These are phyloP conservation scores for Kodamaea sagamina DNA, from an alignment of 805 yeast genomes.

Conservation along the genomic window DNA sequence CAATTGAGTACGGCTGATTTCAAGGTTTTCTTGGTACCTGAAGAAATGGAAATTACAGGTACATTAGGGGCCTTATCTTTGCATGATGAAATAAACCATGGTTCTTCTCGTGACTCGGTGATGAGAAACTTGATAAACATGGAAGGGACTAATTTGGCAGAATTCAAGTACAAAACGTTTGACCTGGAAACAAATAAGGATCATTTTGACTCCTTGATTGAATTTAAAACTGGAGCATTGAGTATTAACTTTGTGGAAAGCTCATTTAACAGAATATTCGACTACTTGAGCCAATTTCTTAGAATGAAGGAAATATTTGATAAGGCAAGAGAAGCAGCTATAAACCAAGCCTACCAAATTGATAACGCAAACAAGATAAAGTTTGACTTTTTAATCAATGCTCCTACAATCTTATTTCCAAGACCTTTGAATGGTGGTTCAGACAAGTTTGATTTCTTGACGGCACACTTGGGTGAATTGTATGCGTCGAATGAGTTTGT, in stretches of 20 bases:
- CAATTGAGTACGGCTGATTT: slow-evolving; percentile 73
- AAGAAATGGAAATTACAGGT: slow-evolving; percentile 69
- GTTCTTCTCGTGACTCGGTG: slow-evolving; percentile 57
- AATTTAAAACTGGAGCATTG: slow-evolving; percentile 73
- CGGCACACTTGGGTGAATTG: slow-evolving; percentile 81
- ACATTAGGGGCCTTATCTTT: slow-evolving; percentile 77
- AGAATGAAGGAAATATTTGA: slow-evolving; percentile 90
- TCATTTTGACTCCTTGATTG: slow-evolving; percentile 56
- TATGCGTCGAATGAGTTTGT: slow-evolving; percentile 64
- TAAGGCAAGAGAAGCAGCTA: slow-evolving; percentile 82
- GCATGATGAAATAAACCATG: slow-evolving; percentile 73
- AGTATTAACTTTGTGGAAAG: slow-evolving; percentile 79
- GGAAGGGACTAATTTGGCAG: slow-evolving; percentile 80
- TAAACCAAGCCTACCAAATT: slow-evolving; percentile 72
- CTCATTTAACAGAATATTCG: slow-evolving; percentile 66
- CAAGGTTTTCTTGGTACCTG: slow-evolving; percentile 67
- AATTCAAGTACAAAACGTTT: slow-evolving; percentile 79
- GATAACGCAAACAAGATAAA: slow-evolving; percentile 62
- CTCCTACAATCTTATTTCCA: slow-evolving; percentile 87
- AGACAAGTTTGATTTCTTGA: slow-evolving; percentile 56
- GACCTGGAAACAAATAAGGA: slow-evolving; percentile 51
- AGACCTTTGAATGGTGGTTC: slow-evolving; percentile 44
- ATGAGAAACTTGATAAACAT: slow-evolving; percentile 71
- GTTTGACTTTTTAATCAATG: slow-evolving; percentile 68
- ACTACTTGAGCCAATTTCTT: slow-evolving; percentile 71